Conservation (phyloP, 805 yeast species). For the Debaryomyces maramus region DNA sequence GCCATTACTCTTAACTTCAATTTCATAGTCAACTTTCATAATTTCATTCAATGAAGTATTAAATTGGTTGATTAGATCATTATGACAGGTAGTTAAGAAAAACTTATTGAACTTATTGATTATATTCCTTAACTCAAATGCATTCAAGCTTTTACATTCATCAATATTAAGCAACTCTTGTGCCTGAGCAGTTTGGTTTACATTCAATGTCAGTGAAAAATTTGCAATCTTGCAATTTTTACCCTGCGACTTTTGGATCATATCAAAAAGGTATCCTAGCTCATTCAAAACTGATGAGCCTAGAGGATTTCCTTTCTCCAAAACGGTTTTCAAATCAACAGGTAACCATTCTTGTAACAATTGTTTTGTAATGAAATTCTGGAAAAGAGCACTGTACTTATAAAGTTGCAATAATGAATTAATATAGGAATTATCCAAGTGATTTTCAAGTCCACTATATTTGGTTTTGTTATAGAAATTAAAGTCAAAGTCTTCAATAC, state of each 20-base stretch:
- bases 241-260: conserved; percentile 82
- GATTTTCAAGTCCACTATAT: conserved; percentile 83
- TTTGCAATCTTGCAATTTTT: conserved; percentile 80
- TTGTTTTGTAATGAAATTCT: conserved; percentile 58
- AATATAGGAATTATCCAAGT: conserved; percentile 68
- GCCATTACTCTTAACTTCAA: conserved; percentile 39
- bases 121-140: conserved; percentile 42
- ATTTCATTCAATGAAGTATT: conserved; percentile 27
- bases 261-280: conserved; percentile 85
- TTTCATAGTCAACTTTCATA: conserved; percentile 45
- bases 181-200: conserved; percentile 46
- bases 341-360: conserved; percentile 52
- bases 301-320: conserved; percentile 30
- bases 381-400: conserved; percentile 72
- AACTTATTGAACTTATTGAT: conserved; percentile 60
- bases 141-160: conserved; percentile 44
- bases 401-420: conserved; percentile 80
- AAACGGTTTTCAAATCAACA: conserved; percentile 31
- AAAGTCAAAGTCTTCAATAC: conserved; percentile 93
- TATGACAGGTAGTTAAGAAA: conserved; percentile 50
- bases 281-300: conserved; percentile 68
- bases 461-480: conserved; percentile 73
- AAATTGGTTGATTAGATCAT: conserved; percentile 46
- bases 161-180: conserved; percentile 56
- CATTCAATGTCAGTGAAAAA: conserved; percentile 49